phyloP scores from a whole-genome alignment of 768 basidiomycete species.

The Phanerochaete carnosa region DNA sequence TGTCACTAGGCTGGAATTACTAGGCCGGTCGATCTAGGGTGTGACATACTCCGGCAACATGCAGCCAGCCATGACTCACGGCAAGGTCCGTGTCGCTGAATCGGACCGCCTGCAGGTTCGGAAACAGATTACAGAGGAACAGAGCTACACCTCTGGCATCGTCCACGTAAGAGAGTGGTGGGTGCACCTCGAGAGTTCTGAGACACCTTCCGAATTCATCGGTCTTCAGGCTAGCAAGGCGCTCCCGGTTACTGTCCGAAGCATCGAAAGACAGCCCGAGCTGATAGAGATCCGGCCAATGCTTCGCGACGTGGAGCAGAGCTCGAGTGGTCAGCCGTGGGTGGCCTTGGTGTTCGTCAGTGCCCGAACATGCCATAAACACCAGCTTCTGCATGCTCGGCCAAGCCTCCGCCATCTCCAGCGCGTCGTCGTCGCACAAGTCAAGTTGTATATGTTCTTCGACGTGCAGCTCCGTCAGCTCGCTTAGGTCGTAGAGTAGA shows the following conservation, averaged over 20 bases:
- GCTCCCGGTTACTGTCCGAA: not conserved
- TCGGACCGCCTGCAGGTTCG: not conserved
- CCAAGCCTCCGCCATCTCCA: not conserved
- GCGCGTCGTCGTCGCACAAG: slow-evolving; percentile 4
- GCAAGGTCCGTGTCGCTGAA: not conserved
- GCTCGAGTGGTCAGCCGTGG: not conserved
- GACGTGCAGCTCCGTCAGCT: not conserved
- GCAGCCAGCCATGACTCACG: not conserved
- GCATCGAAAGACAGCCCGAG: not conserved
- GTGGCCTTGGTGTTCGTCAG: not conserved
- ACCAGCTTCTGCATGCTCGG: not conserved
- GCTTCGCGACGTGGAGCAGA: not conserved
- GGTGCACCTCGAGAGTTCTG: not conserved
- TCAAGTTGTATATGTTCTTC: not conserved
- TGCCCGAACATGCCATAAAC: not conserved
- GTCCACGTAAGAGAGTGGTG: not conserved
- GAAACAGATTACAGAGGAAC: not conserved
- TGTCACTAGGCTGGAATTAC: not conserved
- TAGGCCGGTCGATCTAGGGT: not conserved
- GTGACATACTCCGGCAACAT: not conserved
- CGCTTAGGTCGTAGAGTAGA: not conserved
- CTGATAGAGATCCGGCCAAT: not conserved
- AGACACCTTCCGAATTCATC: not conserved
- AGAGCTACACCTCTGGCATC: not conserved
- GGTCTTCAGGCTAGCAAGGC: not conserved